A percentile compares a stretch with the other conserved stretches of the same genome.
Evolutionary conservation across 164 flowering plant genomes (phyloP).

Genomic region (Saururus chinensis): DNA sequence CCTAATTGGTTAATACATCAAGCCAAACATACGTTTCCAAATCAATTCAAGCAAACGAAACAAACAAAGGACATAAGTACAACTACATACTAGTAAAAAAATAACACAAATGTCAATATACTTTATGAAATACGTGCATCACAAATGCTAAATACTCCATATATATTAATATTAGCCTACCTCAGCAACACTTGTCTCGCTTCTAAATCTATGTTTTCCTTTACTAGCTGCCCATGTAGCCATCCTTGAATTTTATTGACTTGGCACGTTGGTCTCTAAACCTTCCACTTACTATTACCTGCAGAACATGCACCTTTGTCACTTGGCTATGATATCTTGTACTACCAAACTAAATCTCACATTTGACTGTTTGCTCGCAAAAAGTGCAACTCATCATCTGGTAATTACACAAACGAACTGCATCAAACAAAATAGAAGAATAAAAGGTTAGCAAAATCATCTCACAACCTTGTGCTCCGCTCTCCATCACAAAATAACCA

Average conservation of each 20-base stretch:
- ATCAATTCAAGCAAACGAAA: too few relatives aligned
- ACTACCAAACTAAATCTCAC: too few relatives aligned
- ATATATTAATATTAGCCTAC: constrained; percentile 17
- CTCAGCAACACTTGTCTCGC: constrained; percentile 23
- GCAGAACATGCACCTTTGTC: not conserved
- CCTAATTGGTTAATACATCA: too few relatives aligned
- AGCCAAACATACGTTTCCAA: constrained; percentile 17
- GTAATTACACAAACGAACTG: not conserved
- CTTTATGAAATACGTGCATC: too few relatives aligned
- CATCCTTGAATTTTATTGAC: too few relatives aligned
- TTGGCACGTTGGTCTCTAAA: constrained; percentile 23
- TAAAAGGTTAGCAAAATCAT: constrained; percentile 1
- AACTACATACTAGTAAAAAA: too few relatives aligned
- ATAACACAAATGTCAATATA: too few relatives aligned
- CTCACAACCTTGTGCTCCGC: constrained; percentile 35
- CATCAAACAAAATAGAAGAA: not conserved
- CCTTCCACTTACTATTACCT: constrained; percentile 27
- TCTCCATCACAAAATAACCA: constrained; percentile 30
- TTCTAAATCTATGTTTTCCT: constrained; percentile 20
- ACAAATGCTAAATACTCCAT: too few relatives aligned
- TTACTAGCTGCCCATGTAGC: constrained; percentile 26
- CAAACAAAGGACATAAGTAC: too few relatives aligned
- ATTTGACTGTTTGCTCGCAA: too few relatives aligned
- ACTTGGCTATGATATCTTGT: too few relatives aligned
- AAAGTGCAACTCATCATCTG: too few relatives aligned